Percentiles rank a stretch among this genome's conserved stretches.
These are phyloP conservation scores for Begonia loranthoides DNA, from an alignment of 306 rosid genomes.

Conservation along the genomic window DNA sequence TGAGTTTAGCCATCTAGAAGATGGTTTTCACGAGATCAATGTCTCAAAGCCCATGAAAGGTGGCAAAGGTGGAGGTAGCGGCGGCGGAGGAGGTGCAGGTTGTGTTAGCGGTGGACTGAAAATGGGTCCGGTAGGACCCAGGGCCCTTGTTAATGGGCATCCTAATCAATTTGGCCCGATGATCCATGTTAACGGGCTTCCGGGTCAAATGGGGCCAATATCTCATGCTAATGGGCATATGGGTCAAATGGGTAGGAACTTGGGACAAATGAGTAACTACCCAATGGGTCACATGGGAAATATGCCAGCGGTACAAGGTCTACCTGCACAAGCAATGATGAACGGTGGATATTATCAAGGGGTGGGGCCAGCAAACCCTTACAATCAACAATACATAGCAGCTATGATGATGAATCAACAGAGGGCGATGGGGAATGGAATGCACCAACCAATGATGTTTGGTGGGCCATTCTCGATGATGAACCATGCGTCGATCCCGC, in stretches of 20 bases:
- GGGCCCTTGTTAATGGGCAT: too few species aligned
- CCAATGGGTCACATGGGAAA: conserved; percentile 23
- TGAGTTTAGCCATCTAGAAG: conserved; percentile 18
- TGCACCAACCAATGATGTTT: neutral
- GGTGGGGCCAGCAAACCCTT: neutral
- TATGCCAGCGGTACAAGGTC: neutral
- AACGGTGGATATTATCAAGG: conserved; percentile 1
- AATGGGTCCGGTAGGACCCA: neutral
- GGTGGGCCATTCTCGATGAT: neutral
- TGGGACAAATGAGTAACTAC: conserved; percentile 28
- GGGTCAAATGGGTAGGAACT: conserved; percentile 9
- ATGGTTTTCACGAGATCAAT: conserved; percentile 37
- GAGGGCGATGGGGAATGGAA: neutral
- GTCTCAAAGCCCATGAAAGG: conserved; percentile 23
- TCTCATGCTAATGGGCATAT: conserved; percentile 2
- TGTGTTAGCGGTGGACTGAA: conserved; percentile 1
- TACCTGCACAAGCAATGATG: neutral
- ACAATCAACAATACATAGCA: neutral
- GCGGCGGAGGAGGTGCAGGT: conserved; percentile 10
- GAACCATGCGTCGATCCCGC: neutral
- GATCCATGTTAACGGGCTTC: neutral
- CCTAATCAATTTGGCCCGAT: too few species aligned
- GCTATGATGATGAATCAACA: neutral
- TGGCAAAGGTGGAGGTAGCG: conserved; percentile 18
- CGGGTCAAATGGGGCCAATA: conserved; percentile 7